Percentiles rank a stretch among this genome's conserved stretches.
phyloP scores from a whole-genome alignment of 2,329 filamentous ascomycete genomes.

The Calonectria leucothoes region DNA sequence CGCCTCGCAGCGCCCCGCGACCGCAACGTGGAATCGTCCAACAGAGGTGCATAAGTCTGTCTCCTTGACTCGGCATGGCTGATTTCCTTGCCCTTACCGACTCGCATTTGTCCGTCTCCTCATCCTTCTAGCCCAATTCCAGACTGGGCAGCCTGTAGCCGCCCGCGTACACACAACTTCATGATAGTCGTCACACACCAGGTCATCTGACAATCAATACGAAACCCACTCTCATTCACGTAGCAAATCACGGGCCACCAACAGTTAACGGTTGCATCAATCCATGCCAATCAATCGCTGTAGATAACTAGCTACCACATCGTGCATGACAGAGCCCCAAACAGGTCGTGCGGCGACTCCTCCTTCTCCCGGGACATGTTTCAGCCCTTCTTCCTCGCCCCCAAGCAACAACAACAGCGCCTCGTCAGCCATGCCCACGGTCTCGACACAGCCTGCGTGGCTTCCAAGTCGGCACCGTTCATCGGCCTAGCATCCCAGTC shows the following conservation, averaged over 20 bases:
- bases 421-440: constrained; percentile 10
- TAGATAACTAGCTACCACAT: neutral
- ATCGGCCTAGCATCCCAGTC: neutral
- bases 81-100: neutral
- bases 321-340: neutral
- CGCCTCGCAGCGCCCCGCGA: neutral
- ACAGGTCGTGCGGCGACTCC: neutral
- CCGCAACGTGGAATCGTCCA: neutral
- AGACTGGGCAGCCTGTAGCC: neutral
- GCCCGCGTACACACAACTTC: neutral
- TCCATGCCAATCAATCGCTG: constrained; percentile 12
- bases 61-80: neutral
- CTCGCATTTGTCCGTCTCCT: neutral
- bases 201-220: constrained; percentile 3
- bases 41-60: neutral
- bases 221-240: neutral
- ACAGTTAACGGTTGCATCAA: neutral
- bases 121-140: neutral
- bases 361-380: neutral
- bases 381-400: neutral
- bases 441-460: neutral
- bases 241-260: neutral
- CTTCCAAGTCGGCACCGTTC: neutral
- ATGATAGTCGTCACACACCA: neutral
- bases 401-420: constrained; percentile 4